Base-by-base conservation (phyloP, 306 rosid species). In the Quercus alba region DNA sequence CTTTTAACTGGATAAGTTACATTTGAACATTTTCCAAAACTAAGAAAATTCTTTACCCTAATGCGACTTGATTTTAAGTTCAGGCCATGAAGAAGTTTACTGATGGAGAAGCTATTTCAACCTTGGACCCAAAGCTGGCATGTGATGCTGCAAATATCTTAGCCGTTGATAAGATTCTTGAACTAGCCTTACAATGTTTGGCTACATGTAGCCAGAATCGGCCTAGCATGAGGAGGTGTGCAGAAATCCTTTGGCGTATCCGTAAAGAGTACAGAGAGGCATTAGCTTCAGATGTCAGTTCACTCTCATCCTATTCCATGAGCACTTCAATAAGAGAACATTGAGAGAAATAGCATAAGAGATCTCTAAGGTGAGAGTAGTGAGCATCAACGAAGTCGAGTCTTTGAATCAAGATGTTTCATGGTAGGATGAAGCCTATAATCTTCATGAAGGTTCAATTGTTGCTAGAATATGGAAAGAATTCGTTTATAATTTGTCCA, bases 41-140 rank as follows among this genome's bases (percentile, higher is more conserved):
- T 1, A 73, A 49, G 33, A 57, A 59, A 35, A 72, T 20, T 64
- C n/a, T 56, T 58, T 64, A 76, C 75, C 51, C n/a, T 59, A 30
- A 57, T n/a, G 49, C 55, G 77, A 75, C 75, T 51, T 61, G 18
- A 63, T 73, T 58, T 77, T 78, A 80, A 81, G 18, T 91, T 87
- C 89, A 96, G 98, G 97, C 99, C 7, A 88, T 96, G 88, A 90
- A 91, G 87, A 96, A 69, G 85, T 93, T 96, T 82, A 28, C 82
- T 0, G 94, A 87, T 0, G 97, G 94, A 72, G 82, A 90, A 31
- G 86, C 97, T 25, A 74, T 67, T 72, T 78, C 85, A 0, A 75
- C 81, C 72, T 74, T 96, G 89, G 99, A 93, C 85, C 94, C 99
- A 6, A 93, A 70, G 82, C 87, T 96, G 64, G 91, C 88, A 79